Base-by-base conservation (phyloP, 495 filamentous ascomycete genomes). In the Talaromyces wortmannii region DNA sequence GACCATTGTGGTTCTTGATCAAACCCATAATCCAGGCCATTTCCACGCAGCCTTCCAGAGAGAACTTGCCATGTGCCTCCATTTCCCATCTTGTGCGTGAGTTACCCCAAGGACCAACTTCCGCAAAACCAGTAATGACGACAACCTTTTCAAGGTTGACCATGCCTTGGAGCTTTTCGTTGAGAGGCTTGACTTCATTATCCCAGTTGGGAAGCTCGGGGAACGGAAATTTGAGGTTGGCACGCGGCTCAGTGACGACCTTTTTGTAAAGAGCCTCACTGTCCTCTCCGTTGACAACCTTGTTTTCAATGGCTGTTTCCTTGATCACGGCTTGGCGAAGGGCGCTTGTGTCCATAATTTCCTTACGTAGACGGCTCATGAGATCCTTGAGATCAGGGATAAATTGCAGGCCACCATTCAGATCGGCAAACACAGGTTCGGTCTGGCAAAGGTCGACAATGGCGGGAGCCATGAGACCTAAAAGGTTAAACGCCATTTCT, bases 11-110 rank as follows among this genome's bases (percentile, higher is more conserved):
- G 67, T 99, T 95, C 75, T 89, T 95, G 72, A 99, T 97, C 55
- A 97, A 85, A 55, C 95, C 95, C 94, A 97, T 99, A 66, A 99
- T 89, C 94, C 94, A 99, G 31, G 94, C 91, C 94, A 99, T 97
- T 72, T 99, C 94, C 55, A 99, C 87, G 65, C 94, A 97, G 15
- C 94, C 94, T 71, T 97, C 94, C 15, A 97, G 84, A 15, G 95
- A 97, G 77, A 99, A 99, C 64, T 95, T 79, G 61, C 94, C 94
- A 60, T 91, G 83, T 10, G 95, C 91, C 72, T 99, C 94, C 92
- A 97, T 99, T 73, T 99, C 91, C 94, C 94, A 99, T 33, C 94
- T 84, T 36, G 94, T 99, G 55, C 95, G 84, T 1, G 95, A 90
- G 74, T 97, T 99, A 74, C 94, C 94, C 95, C 94, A 97, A 2